These are phyloP conservation scores for Ophiostoma sp. DNA, from an alignment of 2,329 filamentous ascomycete species.

Conservation along the genomic window DNA sequence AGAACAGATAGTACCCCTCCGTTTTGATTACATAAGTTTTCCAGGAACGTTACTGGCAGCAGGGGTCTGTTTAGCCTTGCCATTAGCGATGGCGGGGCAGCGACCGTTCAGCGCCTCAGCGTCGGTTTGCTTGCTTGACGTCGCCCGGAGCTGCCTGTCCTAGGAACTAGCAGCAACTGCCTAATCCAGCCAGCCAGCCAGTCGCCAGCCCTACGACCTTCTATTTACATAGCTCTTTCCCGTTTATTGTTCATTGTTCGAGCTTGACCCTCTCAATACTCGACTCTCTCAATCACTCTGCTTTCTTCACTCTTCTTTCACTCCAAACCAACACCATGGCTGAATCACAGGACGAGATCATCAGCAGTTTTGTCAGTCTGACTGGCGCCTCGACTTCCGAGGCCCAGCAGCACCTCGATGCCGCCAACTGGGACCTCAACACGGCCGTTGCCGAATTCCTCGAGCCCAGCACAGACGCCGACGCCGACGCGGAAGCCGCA, in stretches of 20 bases:
- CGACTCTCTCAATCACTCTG: background rate
- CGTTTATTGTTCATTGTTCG: background rate
- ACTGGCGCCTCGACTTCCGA: slow-evolving; percentile 24
- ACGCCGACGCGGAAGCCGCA: slow-evolving; percentile 40
- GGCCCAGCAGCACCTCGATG: slow-evolving; percentile 60
- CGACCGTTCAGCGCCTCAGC: background rate
- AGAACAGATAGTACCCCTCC: background rate
- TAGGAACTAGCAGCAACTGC: background rate
- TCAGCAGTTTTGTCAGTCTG: slow-evolving; percentile 26
- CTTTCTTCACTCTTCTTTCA: background rate
- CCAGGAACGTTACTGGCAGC: background rate
- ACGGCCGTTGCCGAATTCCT: slow-evolving; percentile 60
- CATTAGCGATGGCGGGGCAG: slow-evolving; percentile 4
- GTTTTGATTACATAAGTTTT: background rate
- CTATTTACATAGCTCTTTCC: background rate
- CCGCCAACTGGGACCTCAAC: slow-evolving; percentile 61
- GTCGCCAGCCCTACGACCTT: background rate
- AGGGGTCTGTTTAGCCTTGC: slow-evolving; percentile 6
- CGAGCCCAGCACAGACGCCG: slow-evolving; percentile 49
- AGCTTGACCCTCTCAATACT: background rate
- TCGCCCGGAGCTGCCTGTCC: slow-evolving; percentile 13
- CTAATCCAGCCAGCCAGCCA: background rate
- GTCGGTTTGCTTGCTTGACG: slow-evolving; percentile 7
- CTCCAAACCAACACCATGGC: slow-evolving; percentile 20
- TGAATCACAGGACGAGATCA: slow-evolving; percentile 25